Evolutionary conservation across 179 eudicot species (phyloP), one percentile per base, ranked within the genome.

Genomic region (Camellia oleifera): DNA sequence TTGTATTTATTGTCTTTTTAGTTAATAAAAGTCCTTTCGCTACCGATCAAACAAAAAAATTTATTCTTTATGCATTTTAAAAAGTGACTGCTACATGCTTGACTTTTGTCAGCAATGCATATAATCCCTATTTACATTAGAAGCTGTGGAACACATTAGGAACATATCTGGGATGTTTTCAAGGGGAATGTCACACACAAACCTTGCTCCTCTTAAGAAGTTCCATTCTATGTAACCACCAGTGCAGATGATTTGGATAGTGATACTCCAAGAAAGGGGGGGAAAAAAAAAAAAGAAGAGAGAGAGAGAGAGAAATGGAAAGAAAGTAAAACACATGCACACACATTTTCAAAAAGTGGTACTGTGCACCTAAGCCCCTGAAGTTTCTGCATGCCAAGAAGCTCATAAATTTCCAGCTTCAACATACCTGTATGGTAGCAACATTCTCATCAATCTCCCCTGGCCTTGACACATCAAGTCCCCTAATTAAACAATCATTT

Each of bases 381-480:
- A 12, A 26, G 64, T 56, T 74, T 17, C 17, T n/a, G 1, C 56
- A 4, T 52, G 60, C 11, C 77, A 78, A n/a, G 15, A 54, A 62
- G 23, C n/a, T 62, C 80, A 56, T 56, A 74, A 2, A 10, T 64
- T 56, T 62, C 17, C 53, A 18, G 13, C 46, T 66, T 58, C 65
- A n/a, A 23, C 71, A 73, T 85, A 93, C 98, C 98, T 95, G 98
- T 83, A 95, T 80, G 81, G 87, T 89, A 69, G 89, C 78, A 74
- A 85, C 83, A 86, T 81, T 91, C 80, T 91, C 94, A 58, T 92
- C 94, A 53, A 75, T 82, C 66, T 92, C 95, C 53, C 97, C 95
- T 58, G 93, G 91, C 84, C 89, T 90, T 82, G 95, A 87, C 78
- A 82, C 92, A 79, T 92, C 98, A 81, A 91, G 88, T 84, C 99